These are phyloP conservation scores for Naganishia kalamii DNA, from an alignment of 768 basidiomycete genomes.

Conservation along the genomic window DNA sequence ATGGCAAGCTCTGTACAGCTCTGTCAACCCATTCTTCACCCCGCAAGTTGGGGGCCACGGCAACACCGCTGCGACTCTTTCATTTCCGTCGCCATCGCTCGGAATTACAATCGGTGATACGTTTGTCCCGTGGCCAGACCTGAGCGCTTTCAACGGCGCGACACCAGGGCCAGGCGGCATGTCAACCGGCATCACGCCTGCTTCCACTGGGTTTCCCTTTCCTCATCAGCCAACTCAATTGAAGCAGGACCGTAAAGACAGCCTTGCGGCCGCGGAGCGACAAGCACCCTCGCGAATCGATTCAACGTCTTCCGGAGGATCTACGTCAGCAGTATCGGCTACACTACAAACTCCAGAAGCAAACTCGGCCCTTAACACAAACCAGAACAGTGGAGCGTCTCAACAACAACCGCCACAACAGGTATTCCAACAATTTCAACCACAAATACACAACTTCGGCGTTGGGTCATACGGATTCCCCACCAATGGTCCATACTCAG, in stretches of 20 bases:
- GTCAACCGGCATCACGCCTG: not conserved
- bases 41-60: not conserved
- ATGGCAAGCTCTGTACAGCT: constrained; percentile 10
- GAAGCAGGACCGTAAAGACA: not conserved
- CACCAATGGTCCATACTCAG: not conserved
- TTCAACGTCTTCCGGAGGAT: constrained; percentile 16
- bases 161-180: constrained; percentile 5
- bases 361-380: not conserved
- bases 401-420: constrained; percentile 1
- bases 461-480: not conserved
- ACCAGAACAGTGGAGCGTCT: not conserved
- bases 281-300: constrained; percentile 16
- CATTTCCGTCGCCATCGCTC: constrained; percentile 23
- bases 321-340: not conserved
- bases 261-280: not conserved
- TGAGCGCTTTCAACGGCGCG: not conserved
- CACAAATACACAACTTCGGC: not conserved
- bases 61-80: constrained; percentile 16
- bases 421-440: not conserved
- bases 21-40: not conserved
- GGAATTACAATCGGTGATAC: not conserved
- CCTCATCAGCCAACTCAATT: not conserved
- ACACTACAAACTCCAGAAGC: not conserved
- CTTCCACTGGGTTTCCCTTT: not conserved
- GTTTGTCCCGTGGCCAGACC: constrained; percentile 17